phyloP scores from a whole-genome alignment of 257 asterid species.

The Gynochthodes officinalis region DNA sequence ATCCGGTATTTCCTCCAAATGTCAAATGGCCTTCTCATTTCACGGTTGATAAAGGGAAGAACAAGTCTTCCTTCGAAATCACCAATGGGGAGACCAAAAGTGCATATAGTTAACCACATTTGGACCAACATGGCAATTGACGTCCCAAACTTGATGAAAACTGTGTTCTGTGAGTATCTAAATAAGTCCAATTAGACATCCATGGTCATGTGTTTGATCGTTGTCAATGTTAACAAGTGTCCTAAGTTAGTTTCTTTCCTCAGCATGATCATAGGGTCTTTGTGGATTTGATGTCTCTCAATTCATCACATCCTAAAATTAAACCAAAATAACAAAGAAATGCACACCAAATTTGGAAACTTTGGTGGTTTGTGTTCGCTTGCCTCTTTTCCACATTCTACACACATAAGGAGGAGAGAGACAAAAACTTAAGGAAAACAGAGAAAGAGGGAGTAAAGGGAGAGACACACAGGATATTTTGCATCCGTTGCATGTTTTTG shows the following conservation, averaged over 20 bases:
- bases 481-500: constrained; percentile 24
- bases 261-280: constrained; percentile 31
- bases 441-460: background rate
- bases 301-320: constrained; percentile 10
- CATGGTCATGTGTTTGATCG: constrained; percentile 7
- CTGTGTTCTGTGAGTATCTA: background rate
- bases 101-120: background rate
- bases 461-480: background rate
- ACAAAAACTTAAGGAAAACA: constrained; percentile 3
- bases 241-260: constrained; percentile 10
- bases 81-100: background rate
- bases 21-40: background rate
- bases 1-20: constrained; percentile 10
- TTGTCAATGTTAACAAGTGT: constrained; percentile 14
- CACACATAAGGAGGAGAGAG: constrained; percentile 16
- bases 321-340: background rate
- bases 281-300: constrained; percentile 23
- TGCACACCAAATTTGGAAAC: constrained; percentile 9
- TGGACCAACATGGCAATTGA: background rate
- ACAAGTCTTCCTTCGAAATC: constrained; percentile 1
- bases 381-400: constrained; percentile 19
- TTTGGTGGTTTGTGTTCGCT: constrained; percentile 25
- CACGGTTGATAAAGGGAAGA: background rate
- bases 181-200: constrained; percentile 1
- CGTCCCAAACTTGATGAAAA: background rate